Conservation (phyloP, 257 asterid genomes). For the Lycium barbarum region DNA sequence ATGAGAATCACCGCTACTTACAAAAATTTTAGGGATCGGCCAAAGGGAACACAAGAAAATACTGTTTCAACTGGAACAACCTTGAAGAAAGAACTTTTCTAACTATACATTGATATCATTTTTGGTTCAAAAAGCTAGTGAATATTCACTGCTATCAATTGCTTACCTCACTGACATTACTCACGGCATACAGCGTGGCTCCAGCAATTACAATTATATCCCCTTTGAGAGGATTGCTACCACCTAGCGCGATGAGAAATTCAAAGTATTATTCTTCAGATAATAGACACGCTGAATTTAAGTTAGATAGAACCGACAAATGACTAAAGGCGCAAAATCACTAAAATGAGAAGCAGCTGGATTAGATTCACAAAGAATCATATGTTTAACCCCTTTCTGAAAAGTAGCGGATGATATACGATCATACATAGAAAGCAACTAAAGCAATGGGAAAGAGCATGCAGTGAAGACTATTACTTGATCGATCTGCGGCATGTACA, state of each 20-base stretch:
- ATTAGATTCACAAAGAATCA: not conserved
- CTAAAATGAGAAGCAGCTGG: conserved; percentile 15
- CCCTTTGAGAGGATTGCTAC: conserved; percentile 83
- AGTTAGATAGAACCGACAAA: not conserved
- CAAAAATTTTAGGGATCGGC: not conserved
- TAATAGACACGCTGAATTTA: not conserved
- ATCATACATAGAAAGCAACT: not conserved
- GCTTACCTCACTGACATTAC: conserved; percentile 88
- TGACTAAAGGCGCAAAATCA: not conserved
- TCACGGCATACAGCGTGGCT: conserved; percentile 85
- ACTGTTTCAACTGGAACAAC: conserved; percentile 8
- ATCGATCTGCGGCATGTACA: conserved; percentile 80
- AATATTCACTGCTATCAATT: conserved; percentile 19
- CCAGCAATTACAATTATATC: conserved; percentile 85
- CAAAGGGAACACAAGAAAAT: not conserved
- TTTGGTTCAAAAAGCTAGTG: conserved; percentile 18
- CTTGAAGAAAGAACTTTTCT: not conserved
- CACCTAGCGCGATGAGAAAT: conserved; percentile 52
- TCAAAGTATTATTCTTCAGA: conserved; percentile 22
- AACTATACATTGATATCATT: conserved; percentile 22
- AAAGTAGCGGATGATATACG: not conserved
- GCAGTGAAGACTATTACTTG: conserved; percentile 50
- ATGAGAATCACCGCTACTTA: too few species aligned
- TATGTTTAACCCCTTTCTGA: not conserved
- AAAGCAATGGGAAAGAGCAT: conserved; percentile 12